Conservation (phyloP, 2,329 filamentous ascomycete species). For the Pseudonectria buxi region DNA sequence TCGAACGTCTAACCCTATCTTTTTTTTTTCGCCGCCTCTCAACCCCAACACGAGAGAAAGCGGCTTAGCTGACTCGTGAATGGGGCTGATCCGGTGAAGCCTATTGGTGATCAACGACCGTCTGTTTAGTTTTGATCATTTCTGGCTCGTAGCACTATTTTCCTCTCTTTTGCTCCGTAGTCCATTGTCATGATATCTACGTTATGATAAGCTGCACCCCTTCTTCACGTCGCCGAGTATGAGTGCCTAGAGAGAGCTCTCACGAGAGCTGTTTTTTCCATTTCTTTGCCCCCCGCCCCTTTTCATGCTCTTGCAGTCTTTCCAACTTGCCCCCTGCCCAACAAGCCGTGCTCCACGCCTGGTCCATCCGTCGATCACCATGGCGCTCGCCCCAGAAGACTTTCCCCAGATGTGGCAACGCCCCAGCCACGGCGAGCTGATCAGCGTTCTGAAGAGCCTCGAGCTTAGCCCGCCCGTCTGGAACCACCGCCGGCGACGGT, state of each 20-base stretch:
- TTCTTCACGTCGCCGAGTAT: slow-evolving; percentile 3
- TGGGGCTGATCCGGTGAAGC: too few species aligned
- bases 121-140: too few species aligned
- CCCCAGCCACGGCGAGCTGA: slow-evolving; percentile 58
- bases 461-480: slow-evolving; percentile 62
- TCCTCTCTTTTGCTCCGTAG: too few species aligned
- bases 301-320: background rate
- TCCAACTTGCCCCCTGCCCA: too few species aligned
- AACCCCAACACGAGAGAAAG: too few species aligned
- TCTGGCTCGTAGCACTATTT: too few species aligned
- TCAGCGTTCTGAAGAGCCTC: slow-evolving; percentile 60
- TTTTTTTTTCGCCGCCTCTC: too few species aligned
- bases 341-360: background rate
- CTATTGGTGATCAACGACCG: too few species aligned
- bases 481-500: slow-evolving; percentile 41
- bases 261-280: slow-evolving; percentile 2
- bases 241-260: slow-evolving; percentile 8
- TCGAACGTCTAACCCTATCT: too few species aligned
- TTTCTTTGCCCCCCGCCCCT: background rate
- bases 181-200: background rate
- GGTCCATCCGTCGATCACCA: slow-evolving; percentile 6
- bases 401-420: slow-evolving; percentile 78
- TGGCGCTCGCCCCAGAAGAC: slow-evolving; percentile 42
- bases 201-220: background rate
- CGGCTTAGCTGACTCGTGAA: too few species aligned